Evolutionary conservation across 1,284 basidiomycete genomes (phyloP).

Genomic region (Omphalotus olearius): DNA sequence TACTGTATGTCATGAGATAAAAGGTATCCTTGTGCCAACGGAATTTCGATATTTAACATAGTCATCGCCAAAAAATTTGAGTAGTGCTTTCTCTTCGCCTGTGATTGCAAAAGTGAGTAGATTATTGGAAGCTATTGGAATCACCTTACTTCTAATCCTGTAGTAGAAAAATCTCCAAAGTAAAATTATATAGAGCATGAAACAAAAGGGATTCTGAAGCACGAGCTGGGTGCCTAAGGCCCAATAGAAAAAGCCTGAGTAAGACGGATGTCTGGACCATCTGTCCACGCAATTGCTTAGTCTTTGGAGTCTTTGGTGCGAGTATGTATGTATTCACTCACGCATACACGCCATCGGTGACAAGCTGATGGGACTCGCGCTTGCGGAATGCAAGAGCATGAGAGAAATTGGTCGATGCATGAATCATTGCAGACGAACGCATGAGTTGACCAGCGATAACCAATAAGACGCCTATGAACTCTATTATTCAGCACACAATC

Average conservation of each 20-base stretch:
- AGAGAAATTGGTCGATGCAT: constrained; percentile 90
- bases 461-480: constrained; percentile 53
- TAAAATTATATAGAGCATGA: constrained; percentile 57
- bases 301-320: neutral
- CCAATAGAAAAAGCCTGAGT: constrained; percentile 98
- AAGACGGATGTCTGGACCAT: constrained; percentile 93
- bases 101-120: constrained; percentile 8
- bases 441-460: constrained; percentile 73
- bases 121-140: neutral
- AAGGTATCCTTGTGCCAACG: constrained; percentile 35
- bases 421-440: constrained; percentile 92
- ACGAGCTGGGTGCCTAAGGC: constrained; percentile 93
- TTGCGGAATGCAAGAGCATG: constrained; percentile 82
- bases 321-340: constrained; percentile 34
- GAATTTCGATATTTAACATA: constrained; percentile 28
- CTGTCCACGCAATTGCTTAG: constrained; percentile 32
- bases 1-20: constrained; percentile 27
- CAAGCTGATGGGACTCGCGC: constrained; percentile 69
- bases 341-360: constrained; percentile 85
- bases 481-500: neutral
- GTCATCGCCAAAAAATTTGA: constrained; percentile 35
- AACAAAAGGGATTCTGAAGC: constrained; percentile 81
- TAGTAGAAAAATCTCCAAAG: constrained; percentile 86
- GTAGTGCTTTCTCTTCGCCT: constrained; percentile 25
- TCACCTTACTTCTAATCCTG: constrained; percentile 73